A percentile compares a stretch with the other conserved stretches of the same genome.
Evolutionary conservation across 768 basidiomycete species (phyloP).

Genomic region (Boletus tomentosulus): DNA sequence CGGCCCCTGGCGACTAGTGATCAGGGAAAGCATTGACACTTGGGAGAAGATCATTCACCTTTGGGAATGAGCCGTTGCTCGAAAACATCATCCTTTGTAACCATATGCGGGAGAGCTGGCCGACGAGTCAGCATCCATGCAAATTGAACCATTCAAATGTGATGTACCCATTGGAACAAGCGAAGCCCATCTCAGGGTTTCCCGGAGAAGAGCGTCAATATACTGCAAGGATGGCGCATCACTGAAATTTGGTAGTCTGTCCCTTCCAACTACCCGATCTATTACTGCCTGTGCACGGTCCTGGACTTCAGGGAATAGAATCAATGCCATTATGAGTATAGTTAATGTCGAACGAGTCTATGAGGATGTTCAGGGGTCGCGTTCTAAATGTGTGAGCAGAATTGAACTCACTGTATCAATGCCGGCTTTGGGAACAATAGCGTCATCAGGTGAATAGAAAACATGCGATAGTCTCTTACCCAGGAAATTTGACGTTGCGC

Average conservation of each 20-base stretch:
- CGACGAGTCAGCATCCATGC: background rate
- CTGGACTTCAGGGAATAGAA: slow-evolving; percentile 22
- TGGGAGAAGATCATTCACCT: slow-evolving; percentile 26
- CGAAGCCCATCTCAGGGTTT: slow-evolving; percentile 20
- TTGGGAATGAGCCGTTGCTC: slow-evolving; percentile 48
- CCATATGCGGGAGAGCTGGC: slow-evolving; percentile 26
- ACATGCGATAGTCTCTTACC: slow-evolving; percentile 5
- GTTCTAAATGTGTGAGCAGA: background rate
- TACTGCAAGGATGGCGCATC: slow-evolving; percentile 19
- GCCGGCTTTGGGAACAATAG: slow-evolving; percentile 8
- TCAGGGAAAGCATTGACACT: background rate
- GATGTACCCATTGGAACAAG: slow-evolving; percentile 19
- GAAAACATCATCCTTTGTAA: slow-evolving; percentile 39
- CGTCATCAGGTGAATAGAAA: background rate
- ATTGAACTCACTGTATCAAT: slow-evolving; percentile 11
- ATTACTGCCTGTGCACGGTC: slow-evolving; percentile 15
- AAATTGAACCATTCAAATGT: background rate
- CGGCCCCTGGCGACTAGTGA: slow-evolving; percentile 11
- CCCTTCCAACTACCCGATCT: slow-evolving; percentile 17
- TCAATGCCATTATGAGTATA: slow-evolving; percentile 18
- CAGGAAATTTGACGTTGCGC: slow-evolving; percentile 17
- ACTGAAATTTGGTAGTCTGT: slow-evolving; percentile 12
- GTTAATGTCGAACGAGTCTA: slow-evolving; percentile 15
- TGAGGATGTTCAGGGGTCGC: background rate
- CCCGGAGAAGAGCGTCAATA: slow-evolving; percentile 21